Evolutionary conservation across 2,329 filamentous ascomycete genomes (phyloP), one percentile per base, ranked within the genome.

Genomic region (Podosphaera fusca): DNA sequence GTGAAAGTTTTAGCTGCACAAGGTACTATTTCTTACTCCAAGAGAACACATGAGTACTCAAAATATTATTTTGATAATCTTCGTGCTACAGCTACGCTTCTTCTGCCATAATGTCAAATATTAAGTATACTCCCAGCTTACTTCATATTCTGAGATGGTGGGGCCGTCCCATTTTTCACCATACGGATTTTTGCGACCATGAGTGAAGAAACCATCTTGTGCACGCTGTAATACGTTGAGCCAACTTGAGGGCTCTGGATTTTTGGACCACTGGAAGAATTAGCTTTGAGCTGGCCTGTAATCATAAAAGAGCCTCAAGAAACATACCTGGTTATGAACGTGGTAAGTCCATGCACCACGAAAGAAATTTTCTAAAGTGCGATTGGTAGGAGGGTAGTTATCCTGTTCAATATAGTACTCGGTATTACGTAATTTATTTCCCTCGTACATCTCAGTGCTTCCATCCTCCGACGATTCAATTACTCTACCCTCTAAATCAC

Each of bases 331-430:
- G 60, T 78, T 78, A 63, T 78, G 75, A 59, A 77, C 73, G 63
- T 78, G 75, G 63, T 78, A 78, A 34, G 74, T 77, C 73, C 74
- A 78, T 30, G 74, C 72, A 1, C 75, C 75, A 4, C 72, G 69
- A 67, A 78, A 77, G 66, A 78, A 78, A 61, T 77, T 74, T 62
- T 75, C 72, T 53, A 78, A 58, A 0, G 74, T 77, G 45, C 75
- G 70, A 62, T 78, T 78, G 60, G 74, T 77, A n/a, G 74, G 74
- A 21, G 75, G 74, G 62, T 73, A 77, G 38, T 72, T 72, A 62
- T 77, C 75, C 56, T 75, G 71, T 21, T 72, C 68, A 29, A 75
- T 65, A 29, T 67, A 66, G 63, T 77, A 77, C 55, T 74, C 68
- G 3, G 60, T 68, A 66, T 64, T 70, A 63, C 59, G 60, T 49